Evolutionary conservation across 441 rosid species (phyloP).

Genomic region (Pelargonium citronellum): DNA sequence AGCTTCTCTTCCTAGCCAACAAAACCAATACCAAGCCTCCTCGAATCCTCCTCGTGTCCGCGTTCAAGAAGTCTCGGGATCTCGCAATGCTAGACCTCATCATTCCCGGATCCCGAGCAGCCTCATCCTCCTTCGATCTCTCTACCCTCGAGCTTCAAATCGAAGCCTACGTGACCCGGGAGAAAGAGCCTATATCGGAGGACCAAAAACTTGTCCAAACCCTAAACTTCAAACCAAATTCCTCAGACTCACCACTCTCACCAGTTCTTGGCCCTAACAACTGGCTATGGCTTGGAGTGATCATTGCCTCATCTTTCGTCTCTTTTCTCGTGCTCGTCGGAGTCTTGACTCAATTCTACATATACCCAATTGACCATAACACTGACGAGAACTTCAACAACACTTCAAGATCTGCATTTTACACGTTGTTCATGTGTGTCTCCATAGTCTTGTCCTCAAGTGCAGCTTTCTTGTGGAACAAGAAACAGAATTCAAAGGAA

Average conservation of each 20-base stretch:
- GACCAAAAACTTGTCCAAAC: slow-evolving; percentile 26
- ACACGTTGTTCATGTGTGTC: slow-evolving; percentile 38
- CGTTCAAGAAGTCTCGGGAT: slow-evolving; percentile 64
- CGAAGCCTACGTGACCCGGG: slow-evolving; percentile 70
- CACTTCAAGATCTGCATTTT: slow-evolving; percentile 28
- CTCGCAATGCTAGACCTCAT: slow-evolving; percentile 72
- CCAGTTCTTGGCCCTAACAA: slow-evolving; percentile 59
- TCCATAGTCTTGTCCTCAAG: slow-evolving; percentile 48
- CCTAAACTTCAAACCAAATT: slow-evolving; percentile 54
- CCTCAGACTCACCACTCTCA: slow-evolving; percentile 43
- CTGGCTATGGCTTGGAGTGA: slow-evolving; percentile 70
- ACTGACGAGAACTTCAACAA: slow-evolving; percentile 23
- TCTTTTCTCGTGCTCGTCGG: slow-evolving; percentile 53
- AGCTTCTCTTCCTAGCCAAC: slow-evolving; percentile 38
- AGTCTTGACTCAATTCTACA: slow-evolving; percentile 47
- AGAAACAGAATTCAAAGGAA: slow-evolving; percentile 33
- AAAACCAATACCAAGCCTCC: slow-evolving; percentile 28
- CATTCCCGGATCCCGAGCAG: slow-evolving; percentile 37
- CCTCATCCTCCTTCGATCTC: slow-evolving; percentile 27
- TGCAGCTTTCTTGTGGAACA: slow-evolving; percentile 51
- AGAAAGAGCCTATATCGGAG: slow-evolving; percentile 28
- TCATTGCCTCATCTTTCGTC: slow-evolving; percentile 59
- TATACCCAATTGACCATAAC: slow-evolving; percentile 52
- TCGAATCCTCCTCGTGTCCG: slow-evolving; percentile 58
- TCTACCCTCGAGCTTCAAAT: slow-evolving; percentile 46